Conservation (phyloP, 2,329 filamentous ascomycete genomes). For the Aspergillus transmontanensis region DNA sequence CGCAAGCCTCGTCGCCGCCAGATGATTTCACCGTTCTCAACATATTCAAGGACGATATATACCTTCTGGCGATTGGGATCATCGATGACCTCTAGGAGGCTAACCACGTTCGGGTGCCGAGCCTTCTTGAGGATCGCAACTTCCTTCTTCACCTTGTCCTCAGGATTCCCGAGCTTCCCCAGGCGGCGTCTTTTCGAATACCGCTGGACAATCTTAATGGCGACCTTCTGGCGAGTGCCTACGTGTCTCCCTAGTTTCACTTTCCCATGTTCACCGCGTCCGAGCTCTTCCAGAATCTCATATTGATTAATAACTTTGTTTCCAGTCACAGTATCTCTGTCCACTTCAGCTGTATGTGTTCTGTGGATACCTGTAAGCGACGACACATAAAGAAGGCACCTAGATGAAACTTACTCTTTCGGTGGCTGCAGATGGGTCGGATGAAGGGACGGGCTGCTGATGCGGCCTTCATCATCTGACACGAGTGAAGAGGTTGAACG, state of each 20-base stretch:
- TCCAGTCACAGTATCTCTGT: slow-evolving; percentile 83
- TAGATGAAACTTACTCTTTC: slow-evolving; percentile 64
- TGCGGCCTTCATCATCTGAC: slow-evolving; percentile 39
- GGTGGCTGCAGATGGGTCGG: slow-evolving; percentile 73
- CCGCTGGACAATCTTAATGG: slow-evolving; percentile 97
- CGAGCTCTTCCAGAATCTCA: slow-evolving; percentile 94
- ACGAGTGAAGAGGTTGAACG: slow-evolving; percentile 35
- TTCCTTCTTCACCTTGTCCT: slow-evolving; percentile 82
- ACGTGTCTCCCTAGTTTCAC: slow-evolving; percentile 90
- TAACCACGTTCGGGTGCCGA: slow-evolving; percentile 94
- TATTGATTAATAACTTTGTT: slow-evolving; percentile 98
- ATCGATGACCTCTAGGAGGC: slow-evolving; percentile 93
- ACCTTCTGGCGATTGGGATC: slow-evolving; percentile 96
- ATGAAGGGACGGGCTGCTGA: slow-evolving; percentile 66
- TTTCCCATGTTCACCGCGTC: slow-evolving; percentile 94
- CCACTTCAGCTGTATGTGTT: slow-evolving; percentile 88
- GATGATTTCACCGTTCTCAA: slow-evolving; percentile 88
- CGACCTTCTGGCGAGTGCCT: slow-evolving; percentile 75
- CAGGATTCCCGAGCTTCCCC: slow-evolving; percentile 70
- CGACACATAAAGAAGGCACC: background rate
- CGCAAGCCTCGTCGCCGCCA: slow-evolving; percentile 89
- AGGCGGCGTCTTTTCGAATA: slow-evolving; percentile 91
- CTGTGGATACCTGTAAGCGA: slow-evolving; percentile 41
- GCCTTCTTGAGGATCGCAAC: slow-evolving; percentile 99
- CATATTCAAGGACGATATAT: slow-evolving; percentile 95